Base-by-base conservation (phyloP, 371 early-diverging fungal species). In the Syncephalastrum monosporum region DNA sequence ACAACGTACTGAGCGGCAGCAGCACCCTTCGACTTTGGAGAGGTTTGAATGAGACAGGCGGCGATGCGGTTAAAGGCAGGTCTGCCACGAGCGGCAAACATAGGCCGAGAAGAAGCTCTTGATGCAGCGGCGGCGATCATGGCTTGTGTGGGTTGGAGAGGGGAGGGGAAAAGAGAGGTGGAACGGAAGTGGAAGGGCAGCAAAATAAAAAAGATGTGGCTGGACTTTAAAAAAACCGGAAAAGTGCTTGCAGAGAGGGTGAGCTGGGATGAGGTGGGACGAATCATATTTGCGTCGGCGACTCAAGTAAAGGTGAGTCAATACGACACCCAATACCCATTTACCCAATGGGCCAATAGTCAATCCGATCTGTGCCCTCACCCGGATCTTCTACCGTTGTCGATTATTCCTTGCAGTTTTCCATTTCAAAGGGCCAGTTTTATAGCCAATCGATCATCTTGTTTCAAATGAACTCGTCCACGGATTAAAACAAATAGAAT, bases 21-120 rank as follows among this genome's bases (percentile, higher is more conserved):
- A 14, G 62, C 63, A 49, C 59, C 48, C 17, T 56, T 67, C 1
- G 67, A 47, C 53, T 67, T 67, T 38, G 59, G 62, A 27, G 62
- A 50, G 7, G 67, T 67, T 48, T 67, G 67, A 44, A 67, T 56
- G 59, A 62, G 52, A 54, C 62, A 67, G 48, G 67, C 67, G 25
- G 67, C 47, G 17, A 56, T 45, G 21, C 47, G 50, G 45, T 41
- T 33, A 47, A 27, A 12, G 10, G 38, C 38, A 12, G 38, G 38
- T 33, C 38, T 33, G 38, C 38, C 12, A 33, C 38, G 53, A 46
- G 45, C 53, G 48, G 21, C 42, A 38, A 62, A 50, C 27, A 56
- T 41, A 45, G 45, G 63, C 53, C 67, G 67, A 63, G 72, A 67
- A n/a, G 57, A 47, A 43, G 29, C 19, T 53, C 57, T 60, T 47